Conservation (phyloP, 495 filamentous ascomycete species). For the Clavariopsis aquatica region DNA sequence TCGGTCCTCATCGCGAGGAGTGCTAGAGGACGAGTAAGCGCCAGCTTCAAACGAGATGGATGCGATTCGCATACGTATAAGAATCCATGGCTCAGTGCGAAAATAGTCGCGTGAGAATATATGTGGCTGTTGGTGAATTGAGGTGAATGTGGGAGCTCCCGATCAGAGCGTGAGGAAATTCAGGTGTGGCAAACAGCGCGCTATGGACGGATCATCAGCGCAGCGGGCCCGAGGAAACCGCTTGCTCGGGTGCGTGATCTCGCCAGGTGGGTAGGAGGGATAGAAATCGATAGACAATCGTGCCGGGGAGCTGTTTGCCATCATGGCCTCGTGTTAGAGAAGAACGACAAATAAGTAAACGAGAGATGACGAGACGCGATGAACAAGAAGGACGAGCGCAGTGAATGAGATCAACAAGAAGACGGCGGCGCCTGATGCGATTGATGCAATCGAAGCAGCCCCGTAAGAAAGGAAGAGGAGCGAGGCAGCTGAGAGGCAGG, state of each 20-base stretch:
- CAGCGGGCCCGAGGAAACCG: conserved; percentile 10
- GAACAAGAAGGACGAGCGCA: conserved; percentile 15
- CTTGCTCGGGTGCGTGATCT: conserved; percentile 10
- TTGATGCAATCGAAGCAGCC: conserved; percentile 27
- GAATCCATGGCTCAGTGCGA: conserved; percentile 30
- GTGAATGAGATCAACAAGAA: conserved; percentile 21
- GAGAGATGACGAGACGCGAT: conserved; percentile 20
- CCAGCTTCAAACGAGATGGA: not conserved
- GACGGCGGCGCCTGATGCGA: conserved; percentile 27
- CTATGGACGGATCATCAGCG: conserved; percentile 15
- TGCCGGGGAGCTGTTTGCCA: conserved; percentile 41
- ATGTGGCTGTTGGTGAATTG: not conserved
- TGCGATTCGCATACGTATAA: conserved; percentile 33
- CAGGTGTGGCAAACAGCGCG: conserved; percentile 1
- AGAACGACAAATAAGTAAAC: conserved; percentile 27
- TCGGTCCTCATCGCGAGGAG: conserved; percentile 27
- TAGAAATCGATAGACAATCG: conserved; percentile 34
- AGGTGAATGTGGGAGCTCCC: not conserved
- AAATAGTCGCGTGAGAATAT: not conserved
- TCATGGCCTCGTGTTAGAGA: conserved; percentile 40
- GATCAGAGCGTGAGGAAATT: not conserved
- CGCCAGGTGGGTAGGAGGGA: conserved; percentile 23
- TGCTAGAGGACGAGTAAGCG: conserved; percentile 11
- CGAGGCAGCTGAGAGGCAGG: conserved; percentile 26
- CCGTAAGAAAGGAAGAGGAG: conserved; percentile 32